A percentile compares a stretch with the other conserved stretches of the same genome.
Evolutionary conservation across 192 early-diverging fungal genomes (phyloP).

Genomic region (Backusella macrospora): DNA sequence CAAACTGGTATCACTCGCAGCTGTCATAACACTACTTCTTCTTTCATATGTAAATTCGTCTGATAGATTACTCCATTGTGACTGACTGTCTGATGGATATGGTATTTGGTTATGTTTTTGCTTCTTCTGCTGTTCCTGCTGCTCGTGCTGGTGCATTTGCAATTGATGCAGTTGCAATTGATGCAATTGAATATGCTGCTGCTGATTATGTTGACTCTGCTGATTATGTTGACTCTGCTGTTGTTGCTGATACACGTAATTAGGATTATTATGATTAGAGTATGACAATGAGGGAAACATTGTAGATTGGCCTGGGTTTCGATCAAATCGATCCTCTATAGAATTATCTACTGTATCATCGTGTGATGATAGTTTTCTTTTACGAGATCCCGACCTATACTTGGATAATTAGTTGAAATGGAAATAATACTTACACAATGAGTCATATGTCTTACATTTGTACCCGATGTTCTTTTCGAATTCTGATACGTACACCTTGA

Average conservation of each 20-base stretch:
- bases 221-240: background rate
- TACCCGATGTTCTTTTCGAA: constrained; percentile 76
- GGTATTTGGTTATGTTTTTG: constrained; percentile 5
- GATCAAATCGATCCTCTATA: constrained; percentile 12
- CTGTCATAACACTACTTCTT: background rate
- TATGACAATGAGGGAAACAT: constrained; percentile 9
- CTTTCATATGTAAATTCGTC: background rate
- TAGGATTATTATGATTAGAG: background rate
- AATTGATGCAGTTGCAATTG: constrained; percentile 7
- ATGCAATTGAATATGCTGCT: constrained; percentile 1
- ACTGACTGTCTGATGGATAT: background rate
- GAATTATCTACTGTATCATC: background rate
- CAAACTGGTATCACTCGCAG: background rate
- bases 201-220: background rate
- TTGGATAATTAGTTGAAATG: constrained; percentile 2
- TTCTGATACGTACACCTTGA: constrained; percentile 91
- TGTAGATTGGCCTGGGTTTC: constrained; percentile 9
- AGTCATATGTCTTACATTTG: constrained; percentile 33
- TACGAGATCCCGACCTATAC: constrained; percentile 15
- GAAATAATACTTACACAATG: background rate
- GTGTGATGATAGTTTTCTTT: constrained; percentile 21
- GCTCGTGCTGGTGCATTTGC: constrained; percentile 3
- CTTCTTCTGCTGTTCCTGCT: constrained; percentile 6
- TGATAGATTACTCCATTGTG: background rate
- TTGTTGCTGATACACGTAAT: constrained; percentile 9